phyloP scores from a whole-genome alignment of 208 protist genomes.

The Acanthamoeba healyi region DNA sequence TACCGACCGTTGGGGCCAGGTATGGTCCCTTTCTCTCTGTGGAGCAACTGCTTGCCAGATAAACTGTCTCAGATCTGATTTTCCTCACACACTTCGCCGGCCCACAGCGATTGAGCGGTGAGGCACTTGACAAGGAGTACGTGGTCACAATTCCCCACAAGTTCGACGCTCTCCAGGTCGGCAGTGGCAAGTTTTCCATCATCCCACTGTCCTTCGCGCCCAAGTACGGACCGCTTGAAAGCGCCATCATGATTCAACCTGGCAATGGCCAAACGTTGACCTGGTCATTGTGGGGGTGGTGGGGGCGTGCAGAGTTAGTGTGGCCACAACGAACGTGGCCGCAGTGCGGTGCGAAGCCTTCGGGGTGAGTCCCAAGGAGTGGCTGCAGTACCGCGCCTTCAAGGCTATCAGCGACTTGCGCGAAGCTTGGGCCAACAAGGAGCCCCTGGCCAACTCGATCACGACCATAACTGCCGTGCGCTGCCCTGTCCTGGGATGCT shows the following conservation, averaged over 20 bases:
- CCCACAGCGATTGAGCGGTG: neutral
- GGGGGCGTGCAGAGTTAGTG: neutral
- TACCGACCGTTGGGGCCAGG: conserved; percentile 27
- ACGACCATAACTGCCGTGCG: neutral
- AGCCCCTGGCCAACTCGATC: neutral
- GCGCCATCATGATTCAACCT: too few relatives aligned
- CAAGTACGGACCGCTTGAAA: neutral
- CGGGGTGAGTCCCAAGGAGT: neutral
- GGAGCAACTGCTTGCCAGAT: too few relatives aligned
- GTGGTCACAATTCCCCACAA: neutral
- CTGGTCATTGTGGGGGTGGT: neutral
- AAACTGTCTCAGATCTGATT: too few relatives aligned
- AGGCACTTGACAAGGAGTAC: neutral
- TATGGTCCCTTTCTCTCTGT: neutral
- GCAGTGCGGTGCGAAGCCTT: neutral
- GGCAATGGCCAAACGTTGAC: too few relatives aligned
- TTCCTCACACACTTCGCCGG: neutral
- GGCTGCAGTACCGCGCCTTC: neutral
- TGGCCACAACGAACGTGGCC: neutral
- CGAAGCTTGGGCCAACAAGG: neutral
- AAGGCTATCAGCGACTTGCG: neutral
- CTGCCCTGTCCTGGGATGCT: neutral
- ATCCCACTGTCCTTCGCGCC: neutral
- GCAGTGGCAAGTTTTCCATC: conserved; percentile 27
- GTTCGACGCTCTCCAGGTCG: neutral